Conservation (phyloP, 202 grass and related monocot genomes). For the Saccharum hybrid region DNA sequence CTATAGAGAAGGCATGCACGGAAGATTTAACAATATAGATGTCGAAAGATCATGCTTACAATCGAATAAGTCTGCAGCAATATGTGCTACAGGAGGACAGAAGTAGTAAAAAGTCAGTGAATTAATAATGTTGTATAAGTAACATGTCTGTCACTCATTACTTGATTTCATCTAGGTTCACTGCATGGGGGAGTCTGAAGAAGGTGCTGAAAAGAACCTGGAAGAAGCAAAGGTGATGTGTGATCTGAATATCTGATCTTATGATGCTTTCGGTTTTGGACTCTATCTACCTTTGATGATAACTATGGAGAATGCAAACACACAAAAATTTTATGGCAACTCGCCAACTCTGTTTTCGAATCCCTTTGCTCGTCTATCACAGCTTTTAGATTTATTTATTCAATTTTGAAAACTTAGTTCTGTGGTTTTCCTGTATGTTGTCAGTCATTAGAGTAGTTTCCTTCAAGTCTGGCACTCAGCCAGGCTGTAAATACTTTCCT, state of each 20-base stretch:
- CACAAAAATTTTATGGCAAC: neutral
- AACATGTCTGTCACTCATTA: neutral
- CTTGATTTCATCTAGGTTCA: constrained; percentile 31
- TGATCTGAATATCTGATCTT: neutral
- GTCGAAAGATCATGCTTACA: neutral
- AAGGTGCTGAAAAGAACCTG: constrained; percentile 15
- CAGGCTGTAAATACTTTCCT: neutral
- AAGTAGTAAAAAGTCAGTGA: too few species aligned
- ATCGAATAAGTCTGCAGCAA: neutral
- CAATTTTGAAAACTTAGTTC: neutral
- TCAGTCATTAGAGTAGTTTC: neutral
- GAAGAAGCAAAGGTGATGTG: constrained; percentile 32
- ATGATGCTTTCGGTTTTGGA: neutral
- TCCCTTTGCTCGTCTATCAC: constrained; percentile 5
- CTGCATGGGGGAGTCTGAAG: constrained; percentile 12
- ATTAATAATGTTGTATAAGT: too few species aligned
- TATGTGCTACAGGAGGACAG: too few species aligned
- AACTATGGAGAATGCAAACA: neutral
- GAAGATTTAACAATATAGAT: neutral
- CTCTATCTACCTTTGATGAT: constrained; percentile 11
- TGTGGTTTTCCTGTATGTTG: neutral
- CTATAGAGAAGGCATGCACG: neutral
- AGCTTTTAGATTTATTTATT: constrained; percentile 9
- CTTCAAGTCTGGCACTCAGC: neutral
- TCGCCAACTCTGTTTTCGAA: neutral